A percentile compares a stretch with the other conserved stretches of the same genome.
phyloP scores from a whole-genome alignment of 116 monocot species.

The Zostera marina region DNA sequence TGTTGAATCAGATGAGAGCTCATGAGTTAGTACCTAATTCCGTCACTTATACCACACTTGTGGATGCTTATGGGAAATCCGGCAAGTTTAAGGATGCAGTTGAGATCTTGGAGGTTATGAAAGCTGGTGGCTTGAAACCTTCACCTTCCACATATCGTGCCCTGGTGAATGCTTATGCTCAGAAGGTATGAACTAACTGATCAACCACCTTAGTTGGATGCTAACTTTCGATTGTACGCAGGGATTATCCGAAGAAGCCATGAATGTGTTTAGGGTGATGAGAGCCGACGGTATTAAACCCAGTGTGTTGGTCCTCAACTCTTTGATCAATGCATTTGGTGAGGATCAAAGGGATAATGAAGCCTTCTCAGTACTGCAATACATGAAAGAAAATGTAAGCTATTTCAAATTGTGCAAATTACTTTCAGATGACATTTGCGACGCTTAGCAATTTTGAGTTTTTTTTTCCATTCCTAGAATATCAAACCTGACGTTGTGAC shows the following conservation, averaged over 20 bases:
- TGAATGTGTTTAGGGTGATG: conserved; percentile 86
- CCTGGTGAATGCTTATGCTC: conserved; percentile 94
- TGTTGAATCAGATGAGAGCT: conserved; percentile 41
- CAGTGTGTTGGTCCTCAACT: conserved; percentile 70
- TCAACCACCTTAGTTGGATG: too few species aligned
- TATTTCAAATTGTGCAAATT: conserved; percentile 1
- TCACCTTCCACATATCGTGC: conserved; percentile 84
- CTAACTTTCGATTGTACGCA: conserved; percentile 8
- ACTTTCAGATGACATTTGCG: neutral
- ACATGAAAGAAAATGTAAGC: conserved; percentile 93
- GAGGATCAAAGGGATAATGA: conserved; percentile 84
- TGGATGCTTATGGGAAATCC: conserved; percentile 87
- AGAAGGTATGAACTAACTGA: conserved; percentile 35
- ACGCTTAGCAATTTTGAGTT: neutral
- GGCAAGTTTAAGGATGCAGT: conserved; percentile 81
- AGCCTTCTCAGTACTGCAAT: conserved; percentile 81
- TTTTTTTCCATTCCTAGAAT: conserved; percentile 28
- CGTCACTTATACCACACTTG: conserved; percentile 86
- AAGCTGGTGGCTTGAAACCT: conserved; percentile 53
- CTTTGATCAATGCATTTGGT: conserved; percentile 96
- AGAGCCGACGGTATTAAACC: conserved; percentile 88
- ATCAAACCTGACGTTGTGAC: conserved; percentile 95
- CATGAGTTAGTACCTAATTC: conserved; percentile 64
- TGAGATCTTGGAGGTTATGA: conserved; percentile 74
- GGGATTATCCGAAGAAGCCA: conserved; percentile 86